Percentiles rank a stretch among this genome's conserved stretches.
Evolutionary conservation across 495 filamentous ascomycete genomes (phyloP).

Genomic region (Arthonia radiata): DNA sequence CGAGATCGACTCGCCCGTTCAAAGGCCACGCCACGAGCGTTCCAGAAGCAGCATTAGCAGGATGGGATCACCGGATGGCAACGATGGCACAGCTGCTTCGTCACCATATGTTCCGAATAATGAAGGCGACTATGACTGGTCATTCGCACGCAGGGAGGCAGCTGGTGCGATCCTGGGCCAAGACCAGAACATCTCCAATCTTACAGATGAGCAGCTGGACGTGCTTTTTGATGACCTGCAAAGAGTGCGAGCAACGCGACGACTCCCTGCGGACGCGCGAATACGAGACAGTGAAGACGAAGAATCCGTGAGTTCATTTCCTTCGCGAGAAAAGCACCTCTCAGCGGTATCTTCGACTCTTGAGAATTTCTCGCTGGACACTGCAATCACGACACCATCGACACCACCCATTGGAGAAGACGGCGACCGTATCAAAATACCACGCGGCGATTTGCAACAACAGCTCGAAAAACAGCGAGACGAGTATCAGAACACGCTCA

Average conservation of each 20-base stretch:
- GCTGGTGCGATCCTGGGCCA: conserved; percentile 73
- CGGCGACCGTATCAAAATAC: conserved; percentile 45
- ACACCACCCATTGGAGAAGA: conserved; percentile 59
- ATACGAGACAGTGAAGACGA: conserved; percentile 37
- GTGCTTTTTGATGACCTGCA: conserved; percentile 90
- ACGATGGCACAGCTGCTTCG: conserved; percentile 52
- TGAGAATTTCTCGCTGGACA: conserved; percentile 93
- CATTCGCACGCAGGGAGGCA: conserved; percentile 78
- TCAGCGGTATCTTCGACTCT: conserved; percentile 86
- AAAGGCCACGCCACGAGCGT: conserved; percentile 49
- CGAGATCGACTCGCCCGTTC: conserved; percentile 47
- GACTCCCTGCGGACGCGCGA: conserved; percentile 31
- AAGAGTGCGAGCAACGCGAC: conserved; percentile 56
- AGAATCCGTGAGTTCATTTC: conserved; percentile 73
- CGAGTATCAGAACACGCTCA: conserved; percentile 59
- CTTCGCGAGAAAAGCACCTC: conserved; percentile 82
- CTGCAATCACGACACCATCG: conserved; percentile 74
- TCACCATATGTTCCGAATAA: conserved; percentile 40
- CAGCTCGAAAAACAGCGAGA: conserved; percentile 73
- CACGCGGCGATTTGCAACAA: conserved; percentile 66
- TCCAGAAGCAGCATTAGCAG: conserved; percentile 33
- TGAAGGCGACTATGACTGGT: conserved; percentile 82
- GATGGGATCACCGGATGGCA: conserved; percentile 44
- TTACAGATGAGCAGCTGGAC: conserved; percentile 88
- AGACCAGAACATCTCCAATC: conserved; percentile 66